Base-by-base conservation (phyloP, 1,284 basidiomycete species). In the Puccinia coronata region DNA sequence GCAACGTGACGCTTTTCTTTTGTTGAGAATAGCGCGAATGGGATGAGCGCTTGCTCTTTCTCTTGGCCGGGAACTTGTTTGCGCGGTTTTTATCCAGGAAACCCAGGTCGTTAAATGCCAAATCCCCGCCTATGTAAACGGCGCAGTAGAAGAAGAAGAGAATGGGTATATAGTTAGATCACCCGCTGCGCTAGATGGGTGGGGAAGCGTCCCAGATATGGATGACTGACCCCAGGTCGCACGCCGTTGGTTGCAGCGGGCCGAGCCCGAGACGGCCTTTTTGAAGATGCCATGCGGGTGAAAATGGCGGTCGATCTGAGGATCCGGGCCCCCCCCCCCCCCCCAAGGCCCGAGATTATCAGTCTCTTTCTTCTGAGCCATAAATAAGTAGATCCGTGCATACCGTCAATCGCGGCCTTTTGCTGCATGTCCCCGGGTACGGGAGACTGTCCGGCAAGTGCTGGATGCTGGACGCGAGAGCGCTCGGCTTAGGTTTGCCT, bases 211-310 rank as follows among this genome's bases (percentile, higher is more conserved):
- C 8, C 11, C 2, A 34, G 5, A 14, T 34, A 34, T 6, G n/a
- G 28, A 18, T 31, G 16, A 34, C 57, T 59, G 57, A 59, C 57
- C 57, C 57, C 25, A 59, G 3, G 57, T 59, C 28, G 28, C 18
- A 59, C 57, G 57, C 16, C 57, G 8, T 20, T 53, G 11, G 11
- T 14, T 53, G 9, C 23, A 4, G 8, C n/a, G 25, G 12, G 57
- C 57, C 57, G 57, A 59, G 31, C 57, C 57, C 16, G 28, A 59
- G 57, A 59, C 57, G 18, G 57, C 57, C 57, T 59, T 59, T 31
- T 59, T 59, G 57, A 59, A 59, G 31, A 59, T 59, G 28, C 28
- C 57, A 11, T 59, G 57, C 28, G 57, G 28, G 28, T 3, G 57
- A 34, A 59, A 31, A 4, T 59, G 57, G 28, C 57, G 57, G 57